Evolutionary conservation across 305 asterid species (phyloP).

Genomic region (Fraxinus sp.): DNA sequence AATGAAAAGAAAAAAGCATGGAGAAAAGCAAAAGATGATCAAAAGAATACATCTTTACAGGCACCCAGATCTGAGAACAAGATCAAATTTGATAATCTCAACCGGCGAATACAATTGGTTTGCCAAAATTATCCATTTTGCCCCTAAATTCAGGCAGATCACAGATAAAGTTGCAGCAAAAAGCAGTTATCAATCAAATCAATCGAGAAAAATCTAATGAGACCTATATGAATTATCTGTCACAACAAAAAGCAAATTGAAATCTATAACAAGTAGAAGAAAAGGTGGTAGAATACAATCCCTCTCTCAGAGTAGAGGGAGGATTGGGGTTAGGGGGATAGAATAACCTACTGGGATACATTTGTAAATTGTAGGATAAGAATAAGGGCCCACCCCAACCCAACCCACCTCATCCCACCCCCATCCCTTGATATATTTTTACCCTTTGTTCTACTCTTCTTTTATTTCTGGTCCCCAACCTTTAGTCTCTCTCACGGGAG

Average conservation of each 20-base stretch:
- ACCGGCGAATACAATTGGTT: slow-evolving; percentile 25
- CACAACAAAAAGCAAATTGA: neutral
- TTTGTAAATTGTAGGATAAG: neutral
- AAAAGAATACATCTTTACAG: slow-evolving; percentile 63
- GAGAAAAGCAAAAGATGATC: slow-evolving; percentile 47
- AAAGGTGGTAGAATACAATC: neutral
- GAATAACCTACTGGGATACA: neutral
- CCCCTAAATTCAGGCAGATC: slow-evolving; percentile 42
- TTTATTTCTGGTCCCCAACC: slow-evolving; percentile 22
- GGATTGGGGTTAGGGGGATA: neutral
- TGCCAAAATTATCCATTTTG: slow-evolving; percentile 28
- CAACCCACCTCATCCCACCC: neutral
- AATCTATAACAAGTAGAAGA: neutral
- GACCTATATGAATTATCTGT: neutral
- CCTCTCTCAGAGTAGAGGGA: slow-evolving; percentile 6
- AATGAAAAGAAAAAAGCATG: slow-evolving; percentile 37
- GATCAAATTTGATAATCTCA: slow-evolving; percentile 22
- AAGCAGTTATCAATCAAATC: neutral
- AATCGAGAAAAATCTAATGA: neutral
- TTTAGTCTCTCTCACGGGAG: slow-evolving; percentile 52
- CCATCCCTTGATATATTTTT: neutral
- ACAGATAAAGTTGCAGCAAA: slow-evolving; percentile 14
- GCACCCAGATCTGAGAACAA: slow-evolving; percentile 45
- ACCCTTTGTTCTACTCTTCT: slow-evolving; percentile 3
- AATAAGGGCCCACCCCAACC: neutral